Base-by-base conservation (phyloP, 2,329 filamentous ascomycete genomes). In the Phialophora verrucosa region DNA sequence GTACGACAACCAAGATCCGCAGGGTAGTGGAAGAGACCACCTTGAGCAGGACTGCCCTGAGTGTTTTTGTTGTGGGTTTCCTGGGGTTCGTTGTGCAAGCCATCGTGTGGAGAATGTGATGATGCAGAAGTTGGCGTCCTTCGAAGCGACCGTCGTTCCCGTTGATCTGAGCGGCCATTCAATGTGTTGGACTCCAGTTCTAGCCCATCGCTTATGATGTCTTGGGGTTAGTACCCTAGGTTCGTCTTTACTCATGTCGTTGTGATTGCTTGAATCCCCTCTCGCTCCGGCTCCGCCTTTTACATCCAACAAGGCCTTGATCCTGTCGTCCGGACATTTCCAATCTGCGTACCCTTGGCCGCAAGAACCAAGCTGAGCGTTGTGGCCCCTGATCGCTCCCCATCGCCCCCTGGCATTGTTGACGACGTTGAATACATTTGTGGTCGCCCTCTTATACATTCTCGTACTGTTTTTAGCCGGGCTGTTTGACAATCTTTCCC, bases 1-100 rank as follows among this genome's bases (percentile, higher is more conserved):
- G 32, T 66, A 2, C 75, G 44, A 53, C 35, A 11, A 64, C 62
- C 56, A 67, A 59, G 54, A 54, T 66, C 61, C 59, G 61, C 31
- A 62, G 67, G 49, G 65, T 65, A 10, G 64, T 60, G 54, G 66
- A 62, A 57, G 63, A 59, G 49, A 65, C 65, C 5, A 61, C 29
- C 12, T 25, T 64, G 38, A 67, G 61, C 42, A 55, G 65, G 38
- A 60, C 60, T 35, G 57, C 57, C 5, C n/a, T 67, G 50, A 56
- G 57, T 8, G 51, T 67, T n/a, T 44, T 64, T 4, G 27, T 29
- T 23, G 35, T 64, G 27, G 65, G 56, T 6, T 11, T 54, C 27
- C 20, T 51, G 20, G 65, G 56, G 1, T 25, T 67, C 12, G 14
- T 62, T 32, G 11, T 67, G 14, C 65, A 67, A 8, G 27, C 20